Conservation (phyloP, 768 basidiomycete genomes). For the Paxillus ammoniavirescens region DNA sequence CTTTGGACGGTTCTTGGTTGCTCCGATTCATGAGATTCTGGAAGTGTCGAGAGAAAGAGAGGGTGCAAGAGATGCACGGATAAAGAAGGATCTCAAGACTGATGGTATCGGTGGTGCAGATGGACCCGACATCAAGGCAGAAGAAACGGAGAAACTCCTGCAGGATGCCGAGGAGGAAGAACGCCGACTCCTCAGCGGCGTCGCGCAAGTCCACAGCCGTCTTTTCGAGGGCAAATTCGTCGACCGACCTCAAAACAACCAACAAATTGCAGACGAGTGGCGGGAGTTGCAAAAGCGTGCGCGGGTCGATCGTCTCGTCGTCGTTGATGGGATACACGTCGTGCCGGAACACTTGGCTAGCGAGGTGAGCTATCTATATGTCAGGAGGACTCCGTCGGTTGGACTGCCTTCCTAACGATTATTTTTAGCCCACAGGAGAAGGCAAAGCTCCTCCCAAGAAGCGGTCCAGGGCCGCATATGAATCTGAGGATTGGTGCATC, state of each 20-base stretch:
- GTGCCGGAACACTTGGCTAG: conserved; percentile 28
- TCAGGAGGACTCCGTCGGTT: conserved; percentile 3
- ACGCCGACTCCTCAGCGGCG: conserved; percentile 44
- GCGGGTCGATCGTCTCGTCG: conserved; percentile 38
- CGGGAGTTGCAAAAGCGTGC: conserved; percentile 44
- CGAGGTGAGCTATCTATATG: conserved; percentile 30
- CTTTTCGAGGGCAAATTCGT: conserved; percentile 56
- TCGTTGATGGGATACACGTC: conserved; percentile 36
- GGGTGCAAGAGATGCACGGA: conserved; percentile 40
- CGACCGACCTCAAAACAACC: conserved; percentile 32
- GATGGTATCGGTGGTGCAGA: conserved; percentile 1
- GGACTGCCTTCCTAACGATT: conserved; percentile 5
- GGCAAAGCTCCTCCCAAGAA: conserved; percentile 27
- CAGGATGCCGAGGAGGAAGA: conserved; percentile 56
- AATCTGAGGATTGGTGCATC: conserved; percentile 59
- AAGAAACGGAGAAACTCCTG: conserved; percentile 30
- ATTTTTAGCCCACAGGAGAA: conserved; percentile 12
- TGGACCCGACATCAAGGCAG: conserved; percentile 10
- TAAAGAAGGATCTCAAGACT: conserved; percentile 40
- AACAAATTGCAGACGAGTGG: conserved; percentile 48
- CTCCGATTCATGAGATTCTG: conserved; percentile 44
- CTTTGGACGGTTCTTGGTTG: conserved; percentile 42
- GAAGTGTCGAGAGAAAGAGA: conserved; percentile 44
- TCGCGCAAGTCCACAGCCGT: conserved; percentile 57
- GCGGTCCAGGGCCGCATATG: conserved; percentile 37